Evolutionary conservation across 2,329 filamentous ascomycete species (phyloP).

Genomic region (Penicillium sclerotigenum): DNA sequence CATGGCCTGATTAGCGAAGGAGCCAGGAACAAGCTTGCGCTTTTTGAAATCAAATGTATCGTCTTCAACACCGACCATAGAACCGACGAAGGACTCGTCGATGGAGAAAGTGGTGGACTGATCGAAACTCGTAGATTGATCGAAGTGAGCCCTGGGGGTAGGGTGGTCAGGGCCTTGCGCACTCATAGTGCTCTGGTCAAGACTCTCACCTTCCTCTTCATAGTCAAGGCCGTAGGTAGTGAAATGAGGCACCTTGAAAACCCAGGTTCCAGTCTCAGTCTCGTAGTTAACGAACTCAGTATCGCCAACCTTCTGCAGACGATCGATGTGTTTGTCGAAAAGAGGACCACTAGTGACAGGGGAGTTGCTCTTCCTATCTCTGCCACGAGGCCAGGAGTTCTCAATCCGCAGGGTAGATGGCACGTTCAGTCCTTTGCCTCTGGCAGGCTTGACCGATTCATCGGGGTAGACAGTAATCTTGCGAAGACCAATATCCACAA

Average conservation of each 20-base stretch:
- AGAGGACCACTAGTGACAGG: conserved; percentile 61
- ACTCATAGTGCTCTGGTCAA: conserved; percentile 52
- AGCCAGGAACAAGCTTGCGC: conserved; percentile 65
- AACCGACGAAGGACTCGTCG: conserved; percentile 42
- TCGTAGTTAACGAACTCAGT: conserved; percentile 83
- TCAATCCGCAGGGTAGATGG: conserved; percentile 83
- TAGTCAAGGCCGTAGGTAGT: conserved; percentile 91
- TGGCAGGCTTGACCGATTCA: conserved; percentile 71
- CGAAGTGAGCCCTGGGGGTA: conserved; percentile 41
- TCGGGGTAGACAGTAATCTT: conserved; percentile 84
- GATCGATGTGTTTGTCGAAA: conserved; percentile 74
- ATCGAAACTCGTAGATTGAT: conserved; percentile 36
- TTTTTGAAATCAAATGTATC: conserved; percentile 59
- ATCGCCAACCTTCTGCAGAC: conserved; percentile 72
- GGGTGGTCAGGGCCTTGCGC: conserved; percentile 48
- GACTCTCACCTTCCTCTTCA: conserved; percentile 55
- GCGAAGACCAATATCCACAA: conserved; percentile 73
- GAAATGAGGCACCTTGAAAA: conserved; percentile 91
- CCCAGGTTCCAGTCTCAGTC: conserved; percentile 76
- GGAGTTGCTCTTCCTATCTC: conserved; percentile 55
- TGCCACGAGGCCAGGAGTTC: conserved; percentile 84
- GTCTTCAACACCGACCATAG: conserved; percentile 45
- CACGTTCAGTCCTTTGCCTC: conserved; percentile 87
- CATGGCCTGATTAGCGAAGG: conserved; percentile 66
- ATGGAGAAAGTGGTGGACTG: conserved; percentile 40